Conservation (phyloP, 116 monocot genomes). For the Posidonia oceanica region DNA sequence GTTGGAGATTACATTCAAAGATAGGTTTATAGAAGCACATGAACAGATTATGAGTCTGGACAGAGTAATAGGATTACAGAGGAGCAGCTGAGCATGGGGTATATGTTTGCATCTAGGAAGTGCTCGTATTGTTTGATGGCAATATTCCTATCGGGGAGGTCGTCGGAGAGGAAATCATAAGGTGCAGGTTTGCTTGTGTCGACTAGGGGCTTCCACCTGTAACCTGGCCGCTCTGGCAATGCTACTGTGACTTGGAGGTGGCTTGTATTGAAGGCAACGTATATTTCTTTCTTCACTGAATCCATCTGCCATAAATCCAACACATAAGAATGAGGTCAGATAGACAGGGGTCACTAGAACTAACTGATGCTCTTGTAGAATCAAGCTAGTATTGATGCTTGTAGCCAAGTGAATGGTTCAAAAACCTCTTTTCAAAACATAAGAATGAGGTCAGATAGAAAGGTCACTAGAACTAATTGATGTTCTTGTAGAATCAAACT, state of each 20-base stretch:
- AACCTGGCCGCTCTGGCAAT: constrained; percentile 66
- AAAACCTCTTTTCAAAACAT: too few species aligned
- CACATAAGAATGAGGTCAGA: too few species aligned
- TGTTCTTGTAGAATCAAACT: not conserved
- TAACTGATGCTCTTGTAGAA: not conserved
- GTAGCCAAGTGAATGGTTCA: too few species aligned
- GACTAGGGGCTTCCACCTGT: constrained; percentile 70
- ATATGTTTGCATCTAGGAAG: constrained; percentile 63
- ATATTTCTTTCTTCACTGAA: constrained; percentile 48
- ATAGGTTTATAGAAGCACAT: too few species aligned
- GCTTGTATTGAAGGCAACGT: constrained; percentile 83
- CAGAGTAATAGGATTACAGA: constrained; percentile 53
- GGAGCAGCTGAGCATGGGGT: constrained; percentile 92
- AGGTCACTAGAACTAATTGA: too few species aligned
- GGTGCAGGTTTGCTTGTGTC: constrained; percentile 80
- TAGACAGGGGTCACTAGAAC: too few species aligned
- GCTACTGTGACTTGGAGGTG: constrained; percentile 48
- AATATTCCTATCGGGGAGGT: constrained; percentile 19
- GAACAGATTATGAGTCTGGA: constrained; percentile 17
- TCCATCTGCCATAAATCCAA: constrained; percentile 38
- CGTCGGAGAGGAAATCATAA: constrained; percentile 74
- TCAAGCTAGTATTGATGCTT: not conserved
- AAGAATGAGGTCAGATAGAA: too few species aligned
- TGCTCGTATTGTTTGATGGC: constrained; percentile 33
- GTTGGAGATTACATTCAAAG: too few species aligned